Evolutionary conservation across 73 alveolate species (phyloP), one percentile per base, ranked within the genome.

Genomic region (Halteria grandinella): DNA sequence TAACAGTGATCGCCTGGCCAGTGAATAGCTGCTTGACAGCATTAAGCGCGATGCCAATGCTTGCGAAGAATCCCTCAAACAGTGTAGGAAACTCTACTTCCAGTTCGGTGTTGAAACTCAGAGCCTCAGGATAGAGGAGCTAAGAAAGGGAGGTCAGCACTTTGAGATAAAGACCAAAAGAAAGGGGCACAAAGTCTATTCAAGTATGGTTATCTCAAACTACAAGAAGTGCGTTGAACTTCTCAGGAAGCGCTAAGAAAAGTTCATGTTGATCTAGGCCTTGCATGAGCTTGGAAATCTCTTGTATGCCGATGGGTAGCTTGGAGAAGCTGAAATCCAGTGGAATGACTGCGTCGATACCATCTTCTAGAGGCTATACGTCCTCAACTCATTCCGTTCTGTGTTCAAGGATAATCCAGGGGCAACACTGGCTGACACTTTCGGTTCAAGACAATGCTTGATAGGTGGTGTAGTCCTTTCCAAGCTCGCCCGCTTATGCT

Each of bases 291-390:
- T 92, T 48, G 95, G 93, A 49, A 75, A 83, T 80, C 72, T 94
- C 60, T 84, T 85, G 79, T 75, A 89, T 75, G 78, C 93, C 4
- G 98, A 94, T 52, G 87, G 85, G 45, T 75, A 89, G 55, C 62
- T 88, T 20, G 88, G 79, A 39, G 94, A 94, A 47, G 97, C 99
- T 0, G 99, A 94, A 70, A 92, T 78, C 58, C 78, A 78, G 43
- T 94, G 96, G 90, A 94, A 91, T 75, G 99, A 94, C 72, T 95
- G 95, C 49, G 93, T 94, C n/a, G 99, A 94, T 59, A 90, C 98
- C 14, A 94, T 94, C 11, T 94, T 94, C 93, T 89, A 89, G 60
- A 89, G 90, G 66, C 83, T 91, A 49, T 94, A 91, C 81, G 89
- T 91, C 18, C 79, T 91, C 23, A 90, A 93, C 70, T 86, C 94